These are phyloP conservation scores for Malassezia caprae DNA, from an alignment of 1,284 basidiomycete genomes.

Conservation along the genomic window DNA sequence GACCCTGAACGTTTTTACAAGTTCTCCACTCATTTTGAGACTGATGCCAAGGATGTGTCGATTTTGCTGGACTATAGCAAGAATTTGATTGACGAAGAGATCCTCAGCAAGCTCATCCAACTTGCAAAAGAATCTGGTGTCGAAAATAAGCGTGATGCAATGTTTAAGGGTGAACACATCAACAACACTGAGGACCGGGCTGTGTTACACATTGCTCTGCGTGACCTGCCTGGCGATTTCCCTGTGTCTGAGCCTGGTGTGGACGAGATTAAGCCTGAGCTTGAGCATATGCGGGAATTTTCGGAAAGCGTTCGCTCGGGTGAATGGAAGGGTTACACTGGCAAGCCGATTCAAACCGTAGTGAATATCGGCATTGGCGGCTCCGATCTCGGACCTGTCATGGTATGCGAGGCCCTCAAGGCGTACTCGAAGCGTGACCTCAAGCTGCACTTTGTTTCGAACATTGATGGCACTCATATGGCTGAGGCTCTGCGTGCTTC, in stretches of 20 bases:
- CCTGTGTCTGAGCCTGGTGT: constrained; percentile 68
- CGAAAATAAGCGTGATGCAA: constrained; percentile 74
- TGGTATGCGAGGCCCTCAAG: constrained; percentile 97
- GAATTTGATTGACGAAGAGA: constrained; percentile 80
- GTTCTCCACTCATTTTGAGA: constrained; percentile 65
- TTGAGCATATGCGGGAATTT: constrained; percentile 85
- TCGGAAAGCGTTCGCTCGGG: constrained; percentile 74
- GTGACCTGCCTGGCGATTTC: constrained; percentile 62
- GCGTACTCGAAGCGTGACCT: constrained; percentile 81
- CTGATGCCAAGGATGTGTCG: constrained; percentile 60
- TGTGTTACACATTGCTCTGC: constrained; percentile 85
- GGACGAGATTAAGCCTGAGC: constrained; percentile 69
- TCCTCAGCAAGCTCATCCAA: constrained; percentile 60
- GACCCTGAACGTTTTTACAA: constrained; percentile 77
- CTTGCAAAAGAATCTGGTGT: constrained; percentile 78
- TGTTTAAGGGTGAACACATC: constrained; percentile 93
- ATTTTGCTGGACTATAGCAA: constrained; percentile 94
- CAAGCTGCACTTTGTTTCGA: constrained; percentile 80
- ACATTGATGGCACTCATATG: constrained; percentile 96
- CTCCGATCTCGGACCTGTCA: constrained; percentile 92
- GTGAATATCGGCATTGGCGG: constrained; percentile 99
- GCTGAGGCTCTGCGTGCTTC: constrained; percentile 74
- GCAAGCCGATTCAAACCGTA: constrained; percentile 83
- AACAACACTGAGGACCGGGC: constrained; percentile 95
- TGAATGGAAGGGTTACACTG: constrained; percentile 90